A percentile compares a stretch with the other conserved stretches of the same genome.
These are phyloP conservation scores for Amanita rimosa DNA, from an alignment of 768 basidiomycete genomes.

Conservation along the genomic window DNA sequence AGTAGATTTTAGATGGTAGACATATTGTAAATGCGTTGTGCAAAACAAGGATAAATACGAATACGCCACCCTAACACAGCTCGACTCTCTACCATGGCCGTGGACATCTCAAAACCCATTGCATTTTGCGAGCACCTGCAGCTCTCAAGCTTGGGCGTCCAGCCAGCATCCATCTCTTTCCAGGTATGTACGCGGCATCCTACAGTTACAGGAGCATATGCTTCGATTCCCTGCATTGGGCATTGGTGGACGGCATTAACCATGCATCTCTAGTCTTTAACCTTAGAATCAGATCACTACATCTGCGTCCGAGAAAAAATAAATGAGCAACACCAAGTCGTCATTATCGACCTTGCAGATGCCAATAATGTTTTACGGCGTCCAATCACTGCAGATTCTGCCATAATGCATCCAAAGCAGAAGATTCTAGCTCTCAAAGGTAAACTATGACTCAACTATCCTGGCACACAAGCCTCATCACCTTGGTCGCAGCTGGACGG, in stretches of 20 bases:
- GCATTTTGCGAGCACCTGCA: constrained; percentile 87
- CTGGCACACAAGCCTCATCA: constrained; percentile 6
- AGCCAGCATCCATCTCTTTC: constrained; percentile 95
- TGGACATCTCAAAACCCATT: constrained; percentile 63
- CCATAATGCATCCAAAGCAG: constrained; percentile 95
- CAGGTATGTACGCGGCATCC: constrained; percentile 51
- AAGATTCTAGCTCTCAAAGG: constrained; percentile 96
- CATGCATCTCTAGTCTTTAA: constrained; percentile 52
- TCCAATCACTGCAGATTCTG: constrained; percentile 96
- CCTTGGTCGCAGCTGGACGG: constrained; percentile 56
- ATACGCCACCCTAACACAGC: background rate
- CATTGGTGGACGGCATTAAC: background rate
- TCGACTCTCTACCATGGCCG: constrained; percentile 25
- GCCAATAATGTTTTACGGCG: constrained; percentile 95
- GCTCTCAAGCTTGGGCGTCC: constrained; percentile 90
- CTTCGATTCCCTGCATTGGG: constrained; percentile 6
- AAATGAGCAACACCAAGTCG: constrained; percentile 93
- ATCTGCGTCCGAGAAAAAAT: constrained; percentile 97
- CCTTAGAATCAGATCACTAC: constrained; percentile 95
- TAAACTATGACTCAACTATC: constrained; percentile 20
- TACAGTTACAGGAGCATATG: constrained; percentile 16
- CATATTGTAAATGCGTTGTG: background rate
- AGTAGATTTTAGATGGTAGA: constrained; percentile 19
- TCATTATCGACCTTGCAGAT: constrained; percentile 95
- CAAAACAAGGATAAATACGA: constrained; percentile 6